A percentile compares a stretch with the other conserved stretches of the same genome.
These are phyloP conservation scores for Drechslerella stenobrocha DNA, from an alignment of 2,329 filamentous ascomycete genomes.

Conservation along the genomic window DNA sequence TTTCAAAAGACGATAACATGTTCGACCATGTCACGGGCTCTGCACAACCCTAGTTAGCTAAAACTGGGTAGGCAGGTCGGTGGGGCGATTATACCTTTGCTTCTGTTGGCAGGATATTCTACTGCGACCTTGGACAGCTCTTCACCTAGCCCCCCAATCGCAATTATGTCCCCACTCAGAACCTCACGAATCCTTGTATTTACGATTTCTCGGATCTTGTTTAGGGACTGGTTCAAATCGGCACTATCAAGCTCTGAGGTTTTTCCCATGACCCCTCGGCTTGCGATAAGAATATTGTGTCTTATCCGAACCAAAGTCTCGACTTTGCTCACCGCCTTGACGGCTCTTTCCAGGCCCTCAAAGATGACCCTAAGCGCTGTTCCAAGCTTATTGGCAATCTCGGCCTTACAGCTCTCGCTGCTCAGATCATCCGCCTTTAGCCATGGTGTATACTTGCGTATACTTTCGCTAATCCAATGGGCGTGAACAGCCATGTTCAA, in stretches of 20 bases:
- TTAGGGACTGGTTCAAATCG: conserved; percentile 31
- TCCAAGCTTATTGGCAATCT: conserved; percentile 56
- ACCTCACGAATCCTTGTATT: conserved; percentile 46
- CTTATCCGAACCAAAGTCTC: conserved; percentile 50
- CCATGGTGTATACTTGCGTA: conserved; percentile 68
- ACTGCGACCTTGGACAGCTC: conserved; percentile 22
- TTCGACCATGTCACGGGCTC: conserved; percentile 29
- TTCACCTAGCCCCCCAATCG: conserved; percentile 17
- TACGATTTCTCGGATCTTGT: conserved; percentile 35
- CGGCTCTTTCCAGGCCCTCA: conserved; percentile 47
- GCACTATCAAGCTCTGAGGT: conserved; percentile 35
- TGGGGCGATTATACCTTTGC: conserved; percentile 9
- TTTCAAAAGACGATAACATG: conserved; percentile 42
- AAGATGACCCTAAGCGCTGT: conserved; percentile 57
- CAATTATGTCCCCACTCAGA: conserved; percentile 27
- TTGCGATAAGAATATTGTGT: conserved; percentile 43
- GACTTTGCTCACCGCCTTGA: conserved; percentile 50
- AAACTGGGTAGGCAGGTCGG: background rate
- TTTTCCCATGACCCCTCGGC: conserved; percentile 26
- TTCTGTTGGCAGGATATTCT: conserved; percentile 5
- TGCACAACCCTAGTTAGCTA: conserved; percentile 9
- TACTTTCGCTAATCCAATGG: conserved; percentile 65
- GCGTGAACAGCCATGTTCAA: conserved; percentile 65
- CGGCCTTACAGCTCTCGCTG: conserved; percentile 53
- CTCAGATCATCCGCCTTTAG: conserved; percentile 63